phyloP scores from a whole-genome alignment of 148 eudicot species.

The Cornus suecica region DNA sequence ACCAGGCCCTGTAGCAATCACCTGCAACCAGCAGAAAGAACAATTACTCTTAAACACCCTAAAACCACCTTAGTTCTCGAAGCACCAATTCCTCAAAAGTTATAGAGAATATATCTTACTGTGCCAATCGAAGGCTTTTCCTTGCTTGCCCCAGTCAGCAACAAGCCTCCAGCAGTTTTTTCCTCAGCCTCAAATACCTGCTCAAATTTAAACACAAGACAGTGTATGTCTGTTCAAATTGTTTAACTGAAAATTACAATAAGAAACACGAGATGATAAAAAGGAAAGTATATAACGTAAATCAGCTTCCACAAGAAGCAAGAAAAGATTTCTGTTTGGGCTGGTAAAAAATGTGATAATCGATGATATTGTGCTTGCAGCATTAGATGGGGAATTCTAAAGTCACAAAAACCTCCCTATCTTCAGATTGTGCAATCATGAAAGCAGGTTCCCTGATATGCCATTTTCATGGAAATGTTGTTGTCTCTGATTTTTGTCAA shows the following conservation, averaged over 20 bases:
- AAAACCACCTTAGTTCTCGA: too few relatives aligned
- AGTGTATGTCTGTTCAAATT: background rate
- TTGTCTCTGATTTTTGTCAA: too few relatives aligned
- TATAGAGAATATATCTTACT: slow-evolving; percentile 30
- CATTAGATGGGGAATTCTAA: too few relatives aligned
- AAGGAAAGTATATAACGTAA: too few relatives aligned
- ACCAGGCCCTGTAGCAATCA: slow-evolving; percentile 83
- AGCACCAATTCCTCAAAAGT: background rate
- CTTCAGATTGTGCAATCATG: too few relatives aligned
- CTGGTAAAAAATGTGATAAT: too few relatives aligned
- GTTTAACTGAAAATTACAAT: background rate
- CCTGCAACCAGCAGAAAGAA: slow-evolving; percentile 34
- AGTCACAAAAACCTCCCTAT: too few relatives aligned
- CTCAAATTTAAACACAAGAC: background rate
- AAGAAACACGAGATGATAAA: background rate
- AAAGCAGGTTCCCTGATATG: too few relatives aligned
- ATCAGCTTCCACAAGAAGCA: background rate
- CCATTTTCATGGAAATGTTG: background rate
- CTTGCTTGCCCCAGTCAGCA: slow-evolving; percentile 70
- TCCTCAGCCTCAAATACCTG: slow-evolving; percentile 84
- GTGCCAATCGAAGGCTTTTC: slow-evolving; percentile 89
- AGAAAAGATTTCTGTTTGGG: too few relatives aligned
- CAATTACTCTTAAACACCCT: background rate
- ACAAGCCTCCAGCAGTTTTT: slow-evolving; percentile 78
- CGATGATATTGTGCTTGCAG: too few relatives aligned